Conservation (phyloP, 306 rosid species). For the Vigna hirtella region DNA sequence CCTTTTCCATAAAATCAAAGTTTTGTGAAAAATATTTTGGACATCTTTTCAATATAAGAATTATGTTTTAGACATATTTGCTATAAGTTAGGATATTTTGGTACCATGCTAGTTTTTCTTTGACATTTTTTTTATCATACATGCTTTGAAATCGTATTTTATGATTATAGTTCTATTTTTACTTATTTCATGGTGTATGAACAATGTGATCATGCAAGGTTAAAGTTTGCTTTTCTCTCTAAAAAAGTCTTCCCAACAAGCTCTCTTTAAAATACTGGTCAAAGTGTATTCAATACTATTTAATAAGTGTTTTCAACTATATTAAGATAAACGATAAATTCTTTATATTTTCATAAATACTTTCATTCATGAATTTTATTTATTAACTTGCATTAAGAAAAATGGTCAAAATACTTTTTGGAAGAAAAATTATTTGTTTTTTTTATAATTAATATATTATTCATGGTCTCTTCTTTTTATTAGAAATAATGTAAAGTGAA, state of each 20-base stretch:
- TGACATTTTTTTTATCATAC: background rate
- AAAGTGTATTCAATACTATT: background rate
- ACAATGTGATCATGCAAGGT: background rate
- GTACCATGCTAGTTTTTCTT: background rate
- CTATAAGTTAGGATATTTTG: background rate
- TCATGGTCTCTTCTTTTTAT: background rate
- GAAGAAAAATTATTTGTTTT: background rate
- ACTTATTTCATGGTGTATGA: background rate
- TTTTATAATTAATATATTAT: background rate
- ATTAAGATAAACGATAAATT: background rate
- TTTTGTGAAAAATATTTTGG: background rate
- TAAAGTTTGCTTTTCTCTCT: background rate
- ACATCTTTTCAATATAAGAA: background rate
- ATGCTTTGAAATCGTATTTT: background rate
- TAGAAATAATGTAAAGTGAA: background rate
- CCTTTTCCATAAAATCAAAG: background rate
- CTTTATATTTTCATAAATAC: background rate
- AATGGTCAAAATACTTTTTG: background rate
- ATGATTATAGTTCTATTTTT: background rate
- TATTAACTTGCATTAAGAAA: background rate
- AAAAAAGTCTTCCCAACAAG: background rate
- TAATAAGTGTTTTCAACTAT: background rate
- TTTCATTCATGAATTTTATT: background rate
- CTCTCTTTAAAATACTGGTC: background rate
- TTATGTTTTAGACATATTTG: background rate